Evolutionary conservation across 1,284 basidiomycete genomes (phyloP).

Genomic region (Leccinum solheimii): DNA sequence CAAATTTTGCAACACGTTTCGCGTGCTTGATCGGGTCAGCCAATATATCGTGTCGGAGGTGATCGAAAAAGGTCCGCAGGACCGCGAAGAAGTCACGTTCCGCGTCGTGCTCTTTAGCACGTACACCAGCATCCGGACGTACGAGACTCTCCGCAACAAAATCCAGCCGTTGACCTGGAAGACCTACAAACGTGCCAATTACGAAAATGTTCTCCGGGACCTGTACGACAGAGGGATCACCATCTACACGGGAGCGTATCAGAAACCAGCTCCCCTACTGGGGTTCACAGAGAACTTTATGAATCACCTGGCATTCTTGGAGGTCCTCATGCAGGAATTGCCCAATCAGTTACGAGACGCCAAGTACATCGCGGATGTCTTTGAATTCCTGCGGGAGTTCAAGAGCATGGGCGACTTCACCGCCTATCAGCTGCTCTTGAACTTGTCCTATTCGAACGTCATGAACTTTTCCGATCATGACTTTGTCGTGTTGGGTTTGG

Average conservation of each 20-base stretch:
- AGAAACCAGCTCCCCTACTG: slow-evolving; percentile 58
- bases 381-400: slow-evolving; percentile 52
- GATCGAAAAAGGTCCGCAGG: slow-evolving; percentile 60
- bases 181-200: slow-evolving; percentile 47
- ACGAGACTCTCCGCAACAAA: slow-evolving; percentile 48
- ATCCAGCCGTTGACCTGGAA: slow-evolving; percentile 56
- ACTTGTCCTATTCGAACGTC: slow-evolving; percentile 53
- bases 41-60: slow-evolving; percentile 62
- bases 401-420: slow-evolving; percentile 64
- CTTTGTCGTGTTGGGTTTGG: slow-evolving; percentile 61
- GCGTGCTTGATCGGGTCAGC: slow-evolving; percentile 58
- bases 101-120: slow-evolving; percentile 60
- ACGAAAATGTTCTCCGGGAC: slow-evolving; percentile 46
- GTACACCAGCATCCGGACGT: slow-evolving; percentile 63
- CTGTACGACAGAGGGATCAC: slow-evolving; percentile 39
- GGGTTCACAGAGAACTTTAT: slow-evolving; percentile 44
- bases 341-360: slow-evolving; percentile 43
- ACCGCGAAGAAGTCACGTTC: slow-evolving; percentile 54
- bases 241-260: slow-evolving; percentile 65
- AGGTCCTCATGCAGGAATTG: slow-evolving; percentile 54
- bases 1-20: slow-evolving; percentile 63
- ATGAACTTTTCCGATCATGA: slow-evolving; percentile 60
- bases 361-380: slow-evolving; percentile 53
- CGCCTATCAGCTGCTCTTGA: slow-evolving; percentile 57
- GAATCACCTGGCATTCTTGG: slow-evolving; percentile 57